phyloP scores from a whole-genome alignment of 441 rosid species.

The Populus hybrid region DNA sequence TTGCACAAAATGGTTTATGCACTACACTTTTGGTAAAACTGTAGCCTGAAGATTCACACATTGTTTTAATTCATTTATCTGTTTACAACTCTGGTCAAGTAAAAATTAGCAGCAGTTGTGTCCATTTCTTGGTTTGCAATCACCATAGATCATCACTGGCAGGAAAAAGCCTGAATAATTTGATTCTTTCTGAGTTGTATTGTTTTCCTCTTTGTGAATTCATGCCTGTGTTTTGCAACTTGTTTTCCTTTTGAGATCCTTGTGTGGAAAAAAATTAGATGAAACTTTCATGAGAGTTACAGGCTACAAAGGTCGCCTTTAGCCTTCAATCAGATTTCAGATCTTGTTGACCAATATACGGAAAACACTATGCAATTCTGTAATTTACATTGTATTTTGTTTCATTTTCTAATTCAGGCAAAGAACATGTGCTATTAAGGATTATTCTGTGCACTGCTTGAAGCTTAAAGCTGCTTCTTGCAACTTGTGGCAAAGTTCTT shows the following conservation, averaged over 20 bases:
- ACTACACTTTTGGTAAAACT: background rate
- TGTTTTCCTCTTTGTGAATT: background rate
- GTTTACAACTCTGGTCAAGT: background rate
- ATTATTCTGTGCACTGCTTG: conserved; percentile 43
- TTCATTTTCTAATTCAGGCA: conserved; percentile 35
- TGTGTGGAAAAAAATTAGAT: background rate
- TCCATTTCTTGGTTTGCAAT: background rate
- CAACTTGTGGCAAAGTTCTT: conserved; percentile 53
- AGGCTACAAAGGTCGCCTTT: background rate
- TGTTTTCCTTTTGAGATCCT: background rate
- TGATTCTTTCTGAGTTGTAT: background rate
- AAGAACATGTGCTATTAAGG: conserved; percentile 47
- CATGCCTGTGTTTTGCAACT: background rate
- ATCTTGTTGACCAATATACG: background rate
- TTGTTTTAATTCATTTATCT: background rate
- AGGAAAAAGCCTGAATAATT: background rate
- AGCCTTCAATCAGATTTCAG: background rate
- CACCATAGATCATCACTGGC: background rate
- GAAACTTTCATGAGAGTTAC: background rate
- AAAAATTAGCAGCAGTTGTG: background rate
- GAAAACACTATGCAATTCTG: background rate
- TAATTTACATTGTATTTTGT: background rate
- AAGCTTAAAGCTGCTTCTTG: conserved; percentile 59
- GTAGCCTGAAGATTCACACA: background rate
- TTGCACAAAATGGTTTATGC: background rate